These are phyloP conservation scores for Dictyostelium brefeldianum DNA, from an alignment of 78 protist genomes.

Conservation along the genomic window DNA sequence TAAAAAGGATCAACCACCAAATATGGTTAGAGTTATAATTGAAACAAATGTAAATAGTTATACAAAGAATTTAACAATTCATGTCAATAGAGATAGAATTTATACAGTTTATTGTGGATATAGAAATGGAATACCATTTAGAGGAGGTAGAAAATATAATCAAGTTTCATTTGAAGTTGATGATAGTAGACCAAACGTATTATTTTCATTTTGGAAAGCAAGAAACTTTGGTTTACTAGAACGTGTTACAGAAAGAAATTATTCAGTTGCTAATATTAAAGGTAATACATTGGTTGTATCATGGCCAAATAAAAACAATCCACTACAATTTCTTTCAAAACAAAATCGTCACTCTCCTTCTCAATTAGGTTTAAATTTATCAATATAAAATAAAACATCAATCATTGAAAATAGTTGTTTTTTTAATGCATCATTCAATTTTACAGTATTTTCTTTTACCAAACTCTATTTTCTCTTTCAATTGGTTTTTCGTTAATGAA, in stretches of 20 bases:
- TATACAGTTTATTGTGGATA: conserved; percentile 63
- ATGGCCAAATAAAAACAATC: conserved; percentile 63
- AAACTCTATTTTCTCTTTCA: neutral
- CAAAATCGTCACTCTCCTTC: conserved; percentile 43
- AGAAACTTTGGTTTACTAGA: conserved; percentile 52
- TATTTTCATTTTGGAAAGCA: conserved; percentile 64
- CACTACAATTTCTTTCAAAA: neutral
- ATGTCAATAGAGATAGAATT: conserved; percentile 5
- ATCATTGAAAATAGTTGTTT: neutral
- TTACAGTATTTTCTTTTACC: neutral
- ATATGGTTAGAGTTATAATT: conserved; percentile 56
- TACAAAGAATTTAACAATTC: conserved; percentile 57
- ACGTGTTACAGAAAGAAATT: conserved; percentile 60
- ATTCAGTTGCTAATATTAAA: conserved; percentile 2
- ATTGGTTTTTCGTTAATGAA: no score
- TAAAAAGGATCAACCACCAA: conserved; percentile 51
- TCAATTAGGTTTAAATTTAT: neutral
- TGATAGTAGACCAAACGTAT: conserved; percentile 34
- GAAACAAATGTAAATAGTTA: conserved; percentile 49
- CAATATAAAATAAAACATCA: neutral
- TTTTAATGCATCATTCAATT: neutral
- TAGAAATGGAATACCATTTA: conserved; percentile 35
- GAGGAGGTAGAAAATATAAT: conserved; percentile 40
- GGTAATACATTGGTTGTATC: conserved; percentile 59
- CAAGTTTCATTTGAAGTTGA: conserved; percentile 25